phyloP scores from a whole-genome alignment of 306 rosid species.

The Mucuna pruriens region DNA sequence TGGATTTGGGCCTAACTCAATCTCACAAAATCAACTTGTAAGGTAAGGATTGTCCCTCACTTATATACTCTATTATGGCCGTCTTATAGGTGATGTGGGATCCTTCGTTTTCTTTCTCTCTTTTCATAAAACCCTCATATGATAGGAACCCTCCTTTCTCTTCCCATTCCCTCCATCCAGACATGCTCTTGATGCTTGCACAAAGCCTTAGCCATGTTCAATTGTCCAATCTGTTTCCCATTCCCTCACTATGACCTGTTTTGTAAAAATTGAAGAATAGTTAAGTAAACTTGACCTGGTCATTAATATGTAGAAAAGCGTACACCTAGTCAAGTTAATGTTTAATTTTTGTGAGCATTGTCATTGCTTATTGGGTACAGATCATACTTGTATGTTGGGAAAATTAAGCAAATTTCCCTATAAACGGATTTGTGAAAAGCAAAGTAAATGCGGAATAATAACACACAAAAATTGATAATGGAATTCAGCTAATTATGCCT shows the following conservation, averaged over 20 bases:
- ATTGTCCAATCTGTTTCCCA: background rate
- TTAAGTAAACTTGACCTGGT: background rate
- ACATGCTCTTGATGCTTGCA: background rate
- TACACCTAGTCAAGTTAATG: background rate
- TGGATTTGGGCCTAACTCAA: too few relatives aligned
- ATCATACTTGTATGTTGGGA: too few relatives aligned
- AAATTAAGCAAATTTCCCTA: too few relatives aligned
- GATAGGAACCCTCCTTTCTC: background rate
- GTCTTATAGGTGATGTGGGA: too few relatives aligned
- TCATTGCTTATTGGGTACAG: background rate
- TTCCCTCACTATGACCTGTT: background rate
- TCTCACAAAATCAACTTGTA: too few relatives aligned
- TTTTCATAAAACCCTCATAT: background rate
- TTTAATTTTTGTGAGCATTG: slow-evolving; percentile 7
- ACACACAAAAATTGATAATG: too few relatives aligned
- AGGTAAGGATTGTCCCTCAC: too few relatives aligned
- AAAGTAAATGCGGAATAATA: too few relatives aligned
- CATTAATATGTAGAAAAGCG: slow-evolving; percentile 20
- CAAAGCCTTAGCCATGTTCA: slow-evolving; percentile 4
- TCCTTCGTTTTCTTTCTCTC: background rate
- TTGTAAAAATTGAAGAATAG: background rate
- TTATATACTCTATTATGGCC: too few relatives aligned
- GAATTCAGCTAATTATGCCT: too few relatives aligned
- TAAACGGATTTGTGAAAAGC: too few relatives aligned
- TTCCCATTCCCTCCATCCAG: background rate